A percentile compares a stretch with the other conserved stretches of the same genome.
phyloP scores from a whole-genome alignment of 805 yeast genomes.

The Barnettozyma sucrosica region DNA sequence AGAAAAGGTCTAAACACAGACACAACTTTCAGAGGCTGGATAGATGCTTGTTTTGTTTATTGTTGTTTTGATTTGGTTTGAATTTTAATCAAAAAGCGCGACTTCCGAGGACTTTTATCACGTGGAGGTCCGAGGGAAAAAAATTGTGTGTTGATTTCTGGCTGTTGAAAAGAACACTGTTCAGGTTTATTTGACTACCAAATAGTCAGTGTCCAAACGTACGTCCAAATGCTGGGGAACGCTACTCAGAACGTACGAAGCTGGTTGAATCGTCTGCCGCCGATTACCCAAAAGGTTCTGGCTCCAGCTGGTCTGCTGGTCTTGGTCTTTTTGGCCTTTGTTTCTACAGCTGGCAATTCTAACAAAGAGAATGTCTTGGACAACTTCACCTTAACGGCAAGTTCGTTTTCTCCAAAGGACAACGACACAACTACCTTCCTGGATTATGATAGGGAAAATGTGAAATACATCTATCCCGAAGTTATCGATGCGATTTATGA shows the following conservation, averaged over 20 bases:
- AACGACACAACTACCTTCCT: slow-evolving; percentile 4
- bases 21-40: not conserved
- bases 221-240: not conserved
- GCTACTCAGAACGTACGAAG: not conserved
- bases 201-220: too few relatives aligned
- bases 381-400: not conserved
- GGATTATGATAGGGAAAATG: slow-evolving; percentile 19
- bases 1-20: not conserved
- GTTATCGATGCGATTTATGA: slow-evolving; percentile 16
- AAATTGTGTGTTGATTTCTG: too few relatives aligned
- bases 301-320: not conserved
- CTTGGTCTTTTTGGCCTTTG: not conserved
- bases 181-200: too few relatives aligned
- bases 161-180: too few relatives aligned
- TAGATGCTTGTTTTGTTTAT: not conserved
- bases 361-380: not conserved
- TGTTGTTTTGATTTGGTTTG: not conserved
- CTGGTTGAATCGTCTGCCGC: not conserved
- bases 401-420: not conserved
- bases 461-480: slow-evolving; percentile 21
- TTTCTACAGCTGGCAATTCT: not conserved
- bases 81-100: not conserved
- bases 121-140: not conserved
- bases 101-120: not conserved
- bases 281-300: not conserved